Evolutionary conservation across 306 rosid species (phyloP), one percentile per base, ranked within the genome.

Genomic region (Lupinus albus): DNA sequence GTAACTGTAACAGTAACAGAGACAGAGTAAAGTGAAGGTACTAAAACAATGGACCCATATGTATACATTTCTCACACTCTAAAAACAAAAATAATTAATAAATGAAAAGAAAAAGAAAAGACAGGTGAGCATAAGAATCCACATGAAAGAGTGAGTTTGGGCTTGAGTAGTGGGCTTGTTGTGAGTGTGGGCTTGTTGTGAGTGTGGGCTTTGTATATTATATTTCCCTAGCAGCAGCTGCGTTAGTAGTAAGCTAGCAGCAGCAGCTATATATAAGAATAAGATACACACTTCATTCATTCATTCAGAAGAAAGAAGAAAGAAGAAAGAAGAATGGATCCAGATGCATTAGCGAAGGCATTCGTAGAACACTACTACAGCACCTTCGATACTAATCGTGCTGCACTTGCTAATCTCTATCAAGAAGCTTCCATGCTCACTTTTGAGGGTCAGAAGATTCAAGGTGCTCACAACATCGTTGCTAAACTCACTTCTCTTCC

Each of bases 371-470:
- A 89, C 77, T 93, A 89, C 71, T 93, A 93, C 74, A 9, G 83
- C 0, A 79, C 85, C 57, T 93, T 93, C 84, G 98, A 93, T 15
- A 33, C 82, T 3, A 93, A 86, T 55, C 91, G 96, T 1, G 54
- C 14, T 0, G 79, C 61, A 0, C 78, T 93, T 11, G 88, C 70
- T 0, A 68, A 17, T 46, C 91, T 93, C 10, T 89, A 89, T 56
- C 95, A 93, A 56, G 95, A 89, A 0, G 82, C 55, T 15, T 93
- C 99, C 4, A 90, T 93, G 99, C 84, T 90, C 56, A 77, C 96
- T 11, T 93, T 93, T 76, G 99, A 93, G 44, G 99, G 97, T 25
- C 89, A 90, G 88, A 88, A 93, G 88, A 84, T 86, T 77, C 96
- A 77, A 42, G 97, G 99, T 2, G 13, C 94, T 0, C 87, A 67